phyloP scores from a whole-genome alignment of 129 eudicot species.

The Lactuca saligna region DNA sequence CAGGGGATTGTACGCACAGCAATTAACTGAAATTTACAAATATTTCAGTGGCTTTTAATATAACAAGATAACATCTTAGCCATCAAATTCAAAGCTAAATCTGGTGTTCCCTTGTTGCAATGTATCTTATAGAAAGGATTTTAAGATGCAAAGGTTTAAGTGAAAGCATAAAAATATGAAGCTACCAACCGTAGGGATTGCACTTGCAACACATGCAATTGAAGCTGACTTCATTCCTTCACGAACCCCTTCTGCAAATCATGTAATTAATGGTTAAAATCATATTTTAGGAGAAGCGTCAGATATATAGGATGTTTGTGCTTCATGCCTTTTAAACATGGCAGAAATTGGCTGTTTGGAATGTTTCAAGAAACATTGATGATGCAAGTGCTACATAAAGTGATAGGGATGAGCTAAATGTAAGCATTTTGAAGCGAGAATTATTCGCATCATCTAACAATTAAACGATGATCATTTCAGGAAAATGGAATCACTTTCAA shows the following conservation, averaged over 20 bases:
- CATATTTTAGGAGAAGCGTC: not conserved
- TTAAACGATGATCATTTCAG: not conserved
- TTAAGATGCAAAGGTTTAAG: not conserved
- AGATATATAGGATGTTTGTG: no score
- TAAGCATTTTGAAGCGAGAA: not conserved
- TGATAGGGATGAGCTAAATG: not conserved
- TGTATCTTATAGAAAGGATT: not conserved
- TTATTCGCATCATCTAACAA: not conserved
- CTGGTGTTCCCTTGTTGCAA: not conserved
- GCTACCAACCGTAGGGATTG: slow-evolving; percentile 68
- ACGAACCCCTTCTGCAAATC: slow-evolving; percentile 76
- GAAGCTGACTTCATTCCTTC: slow-evolving; percentile 86
- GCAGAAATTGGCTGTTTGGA: no score
- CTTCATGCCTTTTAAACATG: no score
- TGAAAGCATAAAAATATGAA: not conserved
- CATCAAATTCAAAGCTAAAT: no score
- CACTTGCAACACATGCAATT: slow-evolving; percentile 62
- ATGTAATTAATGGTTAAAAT: slow-evolving; percentile 3
- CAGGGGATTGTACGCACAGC: slow-evolving; percentile 68
- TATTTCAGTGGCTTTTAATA: not conserved
- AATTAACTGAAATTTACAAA: slow-evolving; percentile 46
- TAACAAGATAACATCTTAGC: not conserved
- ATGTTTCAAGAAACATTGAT: not conserved
- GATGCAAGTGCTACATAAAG: not conserved
- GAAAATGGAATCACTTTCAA: not conserved